Evolutionary conservation across 306 rosid genomes (phyloP), one percentile per base, ranked within the genome.

Genomic region (Abrus pulchellus): DNA sequence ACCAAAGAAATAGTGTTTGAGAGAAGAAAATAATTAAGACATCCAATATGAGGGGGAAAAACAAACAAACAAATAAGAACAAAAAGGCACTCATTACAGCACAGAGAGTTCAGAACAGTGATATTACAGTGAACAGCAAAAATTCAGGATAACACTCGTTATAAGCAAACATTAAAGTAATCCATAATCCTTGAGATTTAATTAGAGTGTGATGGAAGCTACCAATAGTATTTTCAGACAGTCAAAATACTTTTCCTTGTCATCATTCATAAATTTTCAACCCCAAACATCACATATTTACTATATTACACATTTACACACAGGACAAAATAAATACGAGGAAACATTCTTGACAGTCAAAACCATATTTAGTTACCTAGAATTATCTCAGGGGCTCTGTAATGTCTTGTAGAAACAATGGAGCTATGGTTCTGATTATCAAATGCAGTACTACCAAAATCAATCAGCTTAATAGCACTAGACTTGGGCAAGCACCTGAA

Each of bases 391-490:
- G 97, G 98, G 88, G 97, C 97, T 87, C 97, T 88, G 92, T 94
- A 94, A 91, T 94, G 98, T 88, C 98, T 90, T 78, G 97, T 94
- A 83, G 90, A 90, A 85, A 94, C 97, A 91, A 90, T 88, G 90
- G 98, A 92, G 95, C 93, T 90, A 88, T 90, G 98, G 53, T 72
- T 88, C 90, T 94, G 92, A 87, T 89, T 88, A 82, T 91, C 98
- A 91, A 68, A 88, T 74, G 92, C 94, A 79, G 98, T 81, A 91
- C 98, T 94, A 86, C 98, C 98, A 87, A 94, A 94, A 92, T 94
- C 98, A 88, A 94, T 94, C 94, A 94, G 97, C 97, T 94, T 94
- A 92, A 94, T 92, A 88, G 97, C 97, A 91, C 97, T 92, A 86
- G 98, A 94, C 94, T 92, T 94, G 89, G 98, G 98, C 93, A 94